Conservation (phyloP, 345 rosid species). For the Arabis hirsuta region DNA sequence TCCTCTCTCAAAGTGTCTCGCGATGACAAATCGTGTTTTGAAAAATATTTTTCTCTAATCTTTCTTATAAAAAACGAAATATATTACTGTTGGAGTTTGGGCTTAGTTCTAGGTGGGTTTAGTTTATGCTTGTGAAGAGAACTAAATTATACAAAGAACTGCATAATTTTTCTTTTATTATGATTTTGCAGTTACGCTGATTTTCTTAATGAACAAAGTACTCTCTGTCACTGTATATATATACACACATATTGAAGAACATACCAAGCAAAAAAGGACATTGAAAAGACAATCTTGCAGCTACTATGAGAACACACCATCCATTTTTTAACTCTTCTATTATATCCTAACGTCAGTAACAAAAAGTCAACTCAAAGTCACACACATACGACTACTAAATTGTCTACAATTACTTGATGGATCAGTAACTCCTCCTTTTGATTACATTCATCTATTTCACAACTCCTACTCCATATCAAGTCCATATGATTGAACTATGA, state of each 20-base stretch:
- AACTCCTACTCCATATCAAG: conserved; percentile 15
- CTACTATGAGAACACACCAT: conserved; percentile 29
- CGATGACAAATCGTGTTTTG: no score
- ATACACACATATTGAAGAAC: conserved; percentile 17
- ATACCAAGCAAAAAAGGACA: not conserved
- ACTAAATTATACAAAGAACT: no score
- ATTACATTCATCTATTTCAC: conserved; percentile 21
- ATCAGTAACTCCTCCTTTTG: conserved; percentile 8
- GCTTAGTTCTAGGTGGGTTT: no score
- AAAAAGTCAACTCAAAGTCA: conserved; percentile 35
- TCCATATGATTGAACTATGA: not conserved
- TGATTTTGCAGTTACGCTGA: no score
- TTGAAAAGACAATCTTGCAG: not conserved
- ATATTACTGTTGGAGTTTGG: no score
- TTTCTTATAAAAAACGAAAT: no score
- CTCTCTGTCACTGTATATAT: no score
- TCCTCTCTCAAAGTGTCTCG: no score
- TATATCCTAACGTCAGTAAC: conserved; percentile 34
- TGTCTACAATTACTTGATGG: conserved; percentile 28
- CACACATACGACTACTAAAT: conserved; percentile 13
- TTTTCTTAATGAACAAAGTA: no score
- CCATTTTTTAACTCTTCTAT: conserved; percentile 24
- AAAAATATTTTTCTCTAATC: no score
- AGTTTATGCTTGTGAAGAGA: no score
- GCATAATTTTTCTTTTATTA: no score